These are phyloP conservation scores for Ascochyta pisi DNA, from an alignment of 2,329 filamentous ascomycete species.

Conservation along the genomic window DNA sequence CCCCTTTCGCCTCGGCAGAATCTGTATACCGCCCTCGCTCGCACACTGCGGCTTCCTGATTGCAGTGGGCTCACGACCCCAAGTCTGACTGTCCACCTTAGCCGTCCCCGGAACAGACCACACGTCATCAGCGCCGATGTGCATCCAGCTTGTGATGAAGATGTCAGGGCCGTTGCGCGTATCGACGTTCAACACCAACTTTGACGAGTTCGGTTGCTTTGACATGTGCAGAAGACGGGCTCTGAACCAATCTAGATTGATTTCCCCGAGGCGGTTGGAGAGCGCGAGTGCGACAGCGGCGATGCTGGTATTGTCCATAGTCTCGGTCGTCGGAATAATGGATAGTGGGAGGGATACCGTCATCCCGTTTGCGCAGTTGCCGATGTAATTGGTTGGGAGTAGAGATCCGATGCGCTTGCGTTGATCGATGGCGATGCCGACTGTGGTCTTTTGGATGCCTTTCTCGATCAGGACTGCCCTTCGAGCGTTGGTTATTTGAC, in stretches of 20 bases:
- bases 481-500: conserved; percentile 28
- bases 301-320: background rate
- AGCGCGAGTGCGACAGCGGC: conserved; percentile 2
- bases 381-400: conserved; percentile 8
- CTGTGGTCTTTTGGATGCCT: conserved; percentile 12
- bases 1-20: conserved; percentile 26
- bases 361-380: conserved; percentile 18
- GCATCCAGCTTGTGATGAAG: conserved; percentile 39
- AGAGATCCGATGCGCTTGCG: conserved; percentile 6
- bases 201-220: conserved; percentile 5
- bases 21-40: conserved; percentile 33
- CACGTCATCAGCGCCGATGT: conserved; percentile 29
- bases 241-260: conserved; percentile 18
- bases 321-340: background rate
- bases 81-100: background rate
- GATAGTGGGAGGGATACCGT: conserved; percentile 1
- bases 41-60: conserved; percentile 29
- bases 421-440: conserved; percentile 20
- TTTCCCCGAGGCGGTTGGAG: background rate
- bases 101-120: conserved; percentile 36
- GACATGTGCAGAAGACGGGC: conserved; percentile 16
- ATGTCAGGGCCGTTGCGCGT: conserved; percentile 32
- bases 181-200: conserved; percentile 10
- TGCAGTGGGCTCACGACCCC: conserved; percentile 20
- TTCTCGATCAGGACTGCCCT: background rate